Evolutionary conservation across 2,329 filamentous ascomycete genomes (phyloP), one percentile per base, ranked within the genome.

Genomic region (Cladosporium sphaerospermum): DNA sequence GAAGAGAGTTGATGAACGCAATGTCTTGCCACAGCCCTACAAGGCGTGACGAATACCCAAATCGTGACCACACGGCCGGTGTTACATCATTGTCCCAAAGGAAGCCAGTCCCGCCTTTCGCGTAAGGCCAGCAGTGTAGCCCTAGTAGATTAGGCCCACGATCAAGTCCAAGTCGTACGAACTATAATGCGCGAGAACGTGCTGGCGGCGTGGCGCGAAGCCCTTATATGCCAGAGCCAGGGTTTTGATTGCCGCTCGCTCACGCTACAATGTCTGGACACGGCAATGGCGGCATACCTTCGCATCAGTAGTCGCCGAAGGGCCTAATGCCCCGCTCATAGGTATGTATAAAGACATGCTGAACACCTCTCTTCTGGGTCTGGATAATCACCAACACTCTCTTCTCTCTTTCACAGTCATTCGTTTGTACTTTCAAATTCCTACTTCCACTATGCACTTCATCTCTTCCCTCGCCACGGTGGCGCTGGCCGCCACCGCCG

Each of bases 401-500:
- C 48, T 43, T 51, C 42, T 40, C 42, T 51, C 40, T 10, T 44
- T 31, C 31, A 13, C 48, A 51, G 48, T 51, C 48, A 51, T 32
- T 51, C 48, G 40, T 51, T 51, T 41, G n/a, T 32, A 32, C 39
- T 14, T 14, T 18, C 45, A 16, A 31, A 18, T 16, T 23, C 23
- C 23, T 28, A 28, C 23, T 33, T 42, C 39, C 14, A 51, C 13
- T 18, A 51, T 51, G 48, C 40, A 44, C 16, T 43, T 51, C 40
- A 13, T 51, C 48, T 51, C 42, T 56, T 46, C 18, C 49, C 49
- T 39, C 49, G 32, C 34, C 44, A 47, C 32, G 36, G 48, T 51
- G 48, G 48, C 41, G 54, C 55, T 34, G 32, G 36, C 45, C 52
- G 53, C 53, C 45, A 45, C 40, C n/a, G 40, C 43, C 5, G 46